Percentiles rank a stretch among this genome's conserved stretches.
Evolutionary conservation across 2,329 filamentous ascomycete genomes (phyloP).

Genomic region (Sporothrix luriei): DNA sequence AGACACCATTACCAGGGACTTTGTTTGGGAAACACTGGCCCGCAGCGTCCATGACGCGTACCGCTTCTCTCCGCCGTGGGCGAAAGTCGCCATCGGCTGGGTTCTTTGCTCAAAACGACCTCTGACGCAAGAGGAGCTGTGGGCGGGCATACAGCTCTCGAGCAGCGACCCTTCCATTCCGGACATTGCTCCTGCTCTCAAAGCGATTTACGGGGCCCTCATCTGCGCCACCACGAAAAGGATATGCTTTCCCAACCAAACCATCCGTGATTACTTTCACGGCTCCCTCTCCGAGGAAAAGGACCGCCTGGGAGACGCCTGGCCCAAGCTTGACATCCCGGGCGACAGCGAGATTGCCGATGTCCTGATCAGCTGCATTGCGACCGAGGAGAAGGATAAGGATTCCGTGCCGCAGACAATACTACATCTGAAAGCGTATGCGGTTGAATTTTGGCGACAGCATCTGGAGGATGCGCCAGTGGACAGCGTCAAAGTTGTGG

Average conservation of each 20-base stretch:
- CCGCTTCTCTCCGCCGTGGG: not conserved
- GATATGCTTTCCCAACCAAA: slow-evolving; percentile 15
- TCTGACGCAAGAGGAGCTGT: slow-evolving; percentile 14
- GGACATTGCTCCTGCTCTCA: not conserved
- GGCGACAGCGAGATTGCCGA: not conserved
- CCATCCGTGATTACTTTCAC: not conserved
- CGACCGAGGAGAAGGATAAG: not conserved
- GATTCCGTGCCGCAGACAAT: not conserved
- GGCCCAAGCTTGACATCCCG: not conserved
- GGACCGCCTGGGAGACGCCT: not conserved
- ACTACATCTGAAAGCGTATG: not conserved
- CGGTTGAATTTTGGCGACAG: not conserved
- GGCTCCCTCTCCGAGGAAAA: slow-evolving; percentile 5
- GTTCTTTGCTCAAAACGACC: not conserved
- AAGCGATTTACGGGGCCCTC: not conserved
- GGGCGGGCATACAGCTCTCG: slow-evolving; percentile 4
- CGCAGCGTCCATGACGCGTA: not conserved
- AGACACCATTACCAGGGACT: not conserved
- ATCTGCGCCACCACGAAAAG: slow-evolving; percentile 7
- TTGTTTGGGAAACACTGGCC: not conserved
- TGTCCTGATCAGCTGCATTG: not conserved
- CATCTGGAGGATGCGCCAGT: not conserved
- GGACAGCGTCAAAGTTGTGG: not conserved
- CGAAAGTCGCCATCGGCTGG: slow-evolving; percentile 12
- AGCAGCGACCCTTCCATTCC: not conserved